Evolutionary conservation across 257 asterid genomes (phyloP).

Genomic region (Solanum phureja): DNA sequence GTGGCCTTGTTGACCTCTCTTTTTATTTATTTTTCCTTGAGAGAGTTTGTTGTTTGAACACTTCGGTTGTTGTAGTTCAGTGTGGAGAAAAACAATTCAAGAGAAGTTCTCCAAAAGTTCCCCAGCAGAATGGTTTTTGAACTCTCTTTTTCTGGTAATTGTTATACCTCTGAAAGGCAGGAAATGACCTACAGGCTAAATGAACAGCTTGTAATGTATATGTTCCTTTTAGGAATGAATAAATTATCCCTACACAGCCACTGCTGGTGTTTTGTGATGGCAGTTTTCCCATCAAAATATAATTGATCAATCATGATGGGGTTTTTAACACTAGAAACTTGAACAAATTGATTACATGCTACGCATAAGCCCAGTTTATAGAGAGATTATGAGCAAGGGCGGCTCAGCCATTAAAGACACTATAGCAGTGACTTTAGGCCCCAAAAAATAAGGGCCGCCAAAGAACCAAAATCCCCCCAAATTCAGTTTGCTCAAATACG

Average conservation of each 20-base stretch:
- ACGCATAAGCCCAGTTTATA: background rate
- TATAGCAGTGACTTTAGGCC: too few relatives aligned
- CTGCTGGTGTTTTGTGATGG: background rate
- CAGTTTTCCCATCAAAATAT: constrained; percentile 3
- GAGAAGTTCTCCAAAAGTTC: background rate
- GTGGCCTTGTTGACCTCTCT: background rate
- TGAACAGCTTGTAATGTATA: background rate
- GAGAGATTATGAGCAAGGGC: background rate
- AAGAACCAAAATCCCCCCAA: too few relatives aligned
- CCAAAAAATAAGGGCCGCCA: too few relatives aligned
- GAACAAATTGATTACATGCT: background rate
- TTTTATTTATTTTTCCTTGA: background rate
- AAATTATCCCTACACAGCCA: constrained; percentile 5
- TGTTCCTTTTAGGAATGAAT: constrained; percentile 8
- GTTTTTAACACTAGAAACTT: background rate
- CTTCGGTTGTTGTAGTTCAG: background rate
- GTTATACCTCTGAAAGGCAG: constrained; percentile 1
- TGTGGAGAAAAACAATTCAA: background rate
- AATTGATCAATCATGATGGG: constrained; percentile 17
- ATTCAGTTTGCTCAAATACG: too few relatives aligned
- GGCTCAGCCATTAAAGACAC: too few relatives aligned
- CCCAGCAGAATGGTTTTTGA: background rate
- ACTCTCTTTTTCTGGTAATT: background rate
- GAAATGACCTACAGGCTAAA: constrained; percentile 1
- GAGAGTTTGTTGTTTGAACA: background rate